Percentiles rank a stretch among this genome's conserved stretches.
Evolutionary conservation across 495 filamentous ascomycete species (phyloP).

Genomic region (Neurospora pannonica): DNA sequence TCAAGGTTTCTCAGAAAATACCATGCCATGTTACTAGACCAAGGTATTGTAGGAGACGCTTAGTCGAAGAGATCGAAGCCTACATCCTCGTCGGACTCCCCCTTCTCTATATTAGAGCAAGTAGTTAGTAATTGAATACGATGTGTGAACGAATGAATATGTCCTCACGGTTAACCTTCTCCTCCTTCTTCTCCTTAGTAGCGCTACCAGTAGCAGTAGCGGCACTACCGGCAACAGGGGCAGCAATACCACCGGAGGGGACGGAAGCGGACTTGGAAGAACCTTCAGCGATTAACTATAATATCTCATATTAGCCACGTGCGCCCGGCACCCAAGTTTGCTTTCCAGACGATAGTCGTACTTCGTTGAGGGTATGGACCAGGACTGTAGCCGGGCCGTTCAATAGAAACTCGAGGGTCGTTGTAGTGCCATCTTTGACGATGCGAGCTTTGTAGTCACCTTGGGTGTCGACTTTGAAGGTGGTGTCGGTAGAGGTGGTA

Average conservation of each 20-base stretch:
- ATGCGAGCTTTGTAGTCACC: background rate
- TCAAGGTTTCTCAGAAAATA: too few species aligned
- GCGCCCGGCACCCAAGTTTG: background rate
- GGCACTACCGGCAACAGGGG: slow-evolving; percentile 51
- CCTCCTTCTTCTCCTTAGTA: slow-evolving; percentile 60
- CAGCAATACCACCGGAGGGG: slow-evolving; percentile 78
- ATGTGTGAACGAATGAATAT: background rate
- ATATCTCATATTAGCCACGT: slow-evolving; percentile 15
- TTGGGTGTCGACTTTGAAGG: background rate
- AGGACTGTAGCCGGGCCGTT: background rate
- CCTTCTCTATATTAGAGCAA: slow-evolving; percentile 33
- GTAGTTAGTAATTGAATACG: slow-evolving; percentile 19
- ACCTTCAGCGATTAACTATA: slow-evolving; percentile 84
- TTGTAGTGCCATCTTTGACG: background rate
- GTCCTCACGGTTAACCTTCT: slow-evolving; percentile 60
- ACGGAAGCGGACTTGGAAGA: slow-evolving; percentile 92
- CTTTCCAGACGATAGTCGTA: slow-evolving; percentile 33
- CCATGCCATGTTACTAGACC: slow-evolving; percentile 4
- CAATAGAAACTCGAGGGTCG: background rate
- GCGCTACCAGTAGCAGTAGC: slow-evolving; percentile 57
- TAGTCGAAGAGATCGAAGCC: slow-evolving; percentile 99
- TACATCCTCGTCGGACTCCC: slow-evolving; percentile 99
- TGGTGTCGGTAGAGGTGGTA: background rate
- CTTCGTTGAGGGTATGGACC: slow-evolving; percentile 58
- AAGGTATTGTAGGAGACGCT: slow-evolving; percentile 14